A percentile compares a stretch with the other conserved stretches of the same genome.
These are phyloP conservation scores for Picocystis sp. DNA, from an alignment of 163 green algal species.

Conservation along the genomic window DNA sequence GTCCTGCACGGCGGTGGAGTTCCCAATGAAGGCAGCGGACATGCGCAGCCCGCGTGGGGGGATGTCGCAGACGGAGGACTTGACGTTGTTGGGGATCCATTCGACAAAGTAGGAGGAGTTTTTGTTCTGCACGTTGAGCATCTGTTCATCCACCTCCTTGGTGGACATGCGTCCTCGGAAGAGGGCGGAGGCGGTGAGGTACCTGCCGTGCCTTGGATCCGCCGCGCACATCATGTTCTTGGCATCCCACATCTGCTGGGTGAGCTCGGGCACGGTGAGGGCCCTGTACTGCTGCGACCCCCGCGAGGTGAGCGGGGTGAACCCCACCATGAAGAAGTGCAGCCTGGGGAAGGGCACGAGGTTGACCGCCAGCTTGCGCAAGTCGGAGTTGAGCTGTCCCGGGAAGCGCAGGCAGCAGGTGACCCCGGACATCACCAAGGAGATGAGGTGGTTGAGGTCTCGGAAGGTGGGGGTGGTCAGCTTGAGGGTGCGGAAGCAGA, in stretches of 20 bases:
- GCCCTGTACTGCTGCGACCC: conserved; percentile 86
- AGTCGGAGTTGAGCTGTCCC: conserved; percentile 86
- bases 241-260: conserved; percentile 28
- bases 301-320: conserved; percentile 79
- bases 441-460: conserved; percentile 98
- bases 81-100: conserved; percentile 99
- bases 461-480: conserved; percentile 95
- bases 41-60: conserved; percentile 87
- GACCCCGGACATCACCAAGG: conserved; percentile 91
- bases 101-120: conserved; percentile 98
- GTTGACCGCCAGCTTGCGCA: conserved; percentile 93
- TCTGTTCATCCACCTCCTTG: conserved; percentile 31
- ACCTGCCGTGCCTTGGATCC: conserved; percentile 87
- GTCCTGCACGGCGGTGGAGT: conserved; percentile 97
- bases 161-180: conserved; percentile 96
- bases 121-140: conserved; percentile 99
- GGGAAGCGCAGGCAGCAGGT: conserved; percentile 97
- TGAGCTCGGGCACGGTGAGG: conserved; percentile 90
- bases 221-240: conserved; percentile 41
- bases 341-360: conserved; percentile 93
- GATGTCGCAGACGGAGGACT: conserved; percentile 94
- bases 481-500: conserved; percentile 99
- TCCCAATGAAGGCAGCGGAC: conserved; percentile 91
- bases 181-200: conserved; percentile 86
- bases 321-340: conserved; percentile 96